Base-by-base conservation (phyloP, 345 rosid genomes). In the Geranium rotundifolium region DNA sequence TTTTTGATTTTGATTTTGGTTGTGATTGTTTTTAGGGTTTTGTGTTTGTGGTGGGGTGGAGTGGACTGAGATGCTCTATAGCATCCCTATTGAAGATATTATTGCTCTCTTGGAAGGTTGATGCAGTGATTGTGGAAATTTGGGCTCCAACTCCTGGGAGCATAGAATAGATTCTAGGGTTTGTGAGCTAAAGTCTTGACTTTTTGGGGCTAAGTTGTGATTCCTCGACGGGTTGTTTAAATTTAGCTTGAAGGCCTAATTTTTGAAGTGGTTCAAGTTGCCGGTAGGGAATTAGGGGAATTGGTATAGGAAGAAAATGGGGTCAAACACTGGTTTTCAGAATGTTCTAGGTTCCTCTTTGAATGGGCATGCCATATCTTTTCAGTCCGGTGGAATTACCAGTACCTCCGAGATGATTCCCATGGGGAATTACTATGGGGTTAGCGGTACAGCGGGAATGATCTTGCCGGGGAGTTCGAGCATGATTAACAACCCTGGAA, bases 281-380 rank as follows among this genome's bases (percentile, higher is more conserved):
- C 4, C 0, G 59, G 6, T 15, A 19, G 60, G 58, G 23, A 5
- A 7, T 56, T 5, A 15, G 7, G 15, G 23, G 17, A 31, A 31
- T 31, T 31, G 37, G 37, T 31, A 7, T 31, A 31, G 37, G 37
- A 31, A 31, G 37, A 31, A 73, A 69, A 85, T 90, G 97, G 85
- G 81, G 68, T 80, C 87, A 14, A 80, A 80, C 71, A 20, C 81
- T 37, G 84, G 85, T 61, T 76, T 85, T 63, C 68, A 70, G 59
- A 73, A 29, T 52, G 57, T 67, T 57, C 60, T 75, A 56, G 73
- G 65, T 41, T 76, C 76, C 52, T 61, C 78, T 29, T 72, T 77
- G 74, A 75, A 70, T 57, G 74, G 74, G 60, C 79, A 79, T 58
- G 88, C 84, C 10, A 70, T 82, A 19, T 78, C 85, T 54, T 84